Evolutionary conservation across 2,329 filamentous ascomycete species (phyloP).

Genomic region (Pseudogymnoascus verrucosus): DNA sequence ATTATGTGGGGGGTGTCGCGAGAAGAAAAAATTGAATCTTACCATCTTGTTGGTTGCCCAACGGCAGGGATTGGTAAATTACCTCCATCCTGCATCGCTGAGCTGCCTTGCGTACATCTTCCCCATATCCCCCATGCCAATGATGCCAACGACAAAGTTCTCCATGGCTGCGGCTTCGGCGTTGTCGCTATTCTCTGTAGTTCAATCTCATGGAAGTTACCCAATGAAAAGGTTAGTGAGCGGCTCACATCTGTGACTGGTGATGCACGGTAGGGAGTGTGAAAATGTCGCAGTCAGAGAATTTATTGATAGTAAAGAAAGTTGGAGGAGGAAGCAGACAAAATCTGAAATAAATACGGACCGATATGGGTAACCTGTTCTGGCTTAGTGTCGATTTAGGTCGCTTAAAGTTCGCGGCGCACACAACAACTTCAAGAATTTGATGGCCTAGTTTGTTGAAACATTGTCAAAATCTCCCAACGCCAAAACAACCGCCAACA

Average conservation of each 20-base stretch:
- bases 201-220: slow-evolving; percentile 5
- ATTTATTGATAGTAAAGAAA: slow-evolving; percentile 2
- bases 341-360: slow-evolving; percentile 10
- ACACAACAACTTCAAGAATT: slow-evolving; percentile 9
- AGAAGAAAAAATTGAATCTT: slow-evolving; percentile 21
- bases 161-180: slow-evolving; percentile 16
- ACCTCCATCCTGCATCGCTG: slow-evolving; percentile 95
- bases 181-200: slow-evolving; percentile 8
- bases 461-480: slow-evolving; percentile 9
- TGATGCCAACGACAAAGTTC: slow-evolving; percentile 77
- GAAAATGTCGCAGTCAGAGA: slow-evolving; percentile 3
- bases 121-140: slow-evolving; percentile 99
- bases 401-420: slow-evolving; percentile 8
- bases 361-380: background rate
- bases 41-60: slow-evolving; percentile 23
- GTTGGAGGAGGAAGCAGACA: background rate
- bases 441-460: background rate
- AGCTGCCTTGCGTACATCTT: slow-evolving; percentile 93
- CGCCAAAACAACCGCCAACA: slow-evolving; percentile 47
- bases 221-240: slow-evolving; percentile 6
- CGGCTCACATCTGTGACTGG: slow-evolving; percentile 1
- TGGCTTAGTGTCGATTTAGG: background rate
- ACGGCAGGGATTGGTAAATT: slow-evolving; percentile 34
- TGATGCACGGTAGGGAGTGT: background rate
- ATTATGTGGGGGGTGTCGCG: slow-evolving; percentile 38